Conservation (phyloP, 106 monocot species). For the Phalaenopsis equestris region DNA sequence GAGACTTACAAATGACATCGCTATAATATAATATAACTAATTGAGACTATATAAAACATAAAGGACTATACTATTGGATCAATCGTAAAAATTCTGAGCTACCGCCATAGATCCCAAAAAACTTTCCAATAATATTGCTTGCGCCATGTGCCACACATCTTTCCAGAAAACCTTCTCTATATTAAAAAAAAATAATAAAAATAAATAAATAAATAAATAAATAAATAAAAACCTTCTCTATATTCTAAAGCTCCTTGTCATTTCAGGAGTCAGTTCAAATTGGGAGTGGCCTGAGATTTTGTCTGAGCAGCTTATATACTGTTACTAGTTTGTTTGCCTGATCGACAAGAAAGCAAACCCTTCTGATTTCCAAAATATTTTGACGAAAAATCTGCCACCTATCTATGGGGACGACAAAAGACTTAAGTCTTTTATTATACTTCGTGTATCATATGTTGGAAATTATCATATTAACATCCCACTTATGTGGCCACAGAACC, state of each 20-base stretch:
- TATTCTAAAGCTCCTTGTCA: neutral
- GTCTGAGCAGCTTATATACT: neutral
- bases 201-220: too few relatives aligned
- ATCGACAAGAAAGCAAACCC: neutral
- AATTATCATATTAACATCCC: neutral
- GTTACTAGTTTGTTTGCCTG: neutral
- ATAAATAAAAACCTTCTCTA: too few relatives aligned
- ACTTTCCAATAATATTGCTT: too few relatives aligned
- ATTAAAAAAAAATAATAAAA: too few relatives aligned
- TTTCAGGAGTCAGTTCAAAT: neutral
- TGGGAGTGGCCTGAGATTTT: neutral
- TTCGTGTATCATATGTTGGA: neutral
- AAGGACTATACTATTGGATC: too few relatives aligned
- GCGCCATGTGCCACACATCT: too few relatives aligned
- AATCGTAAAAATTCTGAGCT: too few relatives aligned
- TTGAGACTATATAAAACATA: too few relatives aligned
- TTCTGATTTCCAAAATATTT: neutral
- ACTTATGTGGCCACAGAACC: neutral
- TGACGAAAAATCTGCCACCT: neutral
- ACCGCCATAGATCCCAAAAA: too few relatives aligned
- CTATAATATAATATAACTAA: too few relatives aligned
- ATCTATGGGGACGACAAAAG: neutral
- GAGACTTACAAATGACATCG: too few relatives aligned
- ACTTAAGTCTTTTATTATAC: neutral
- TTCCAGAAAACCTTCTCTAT: neutral